These are phyloP conservation scores for Talaromyces sp. DNA, from an alignment of 2,329 filamentous ascomycete species.

Conservation along the genomic window DNA sequence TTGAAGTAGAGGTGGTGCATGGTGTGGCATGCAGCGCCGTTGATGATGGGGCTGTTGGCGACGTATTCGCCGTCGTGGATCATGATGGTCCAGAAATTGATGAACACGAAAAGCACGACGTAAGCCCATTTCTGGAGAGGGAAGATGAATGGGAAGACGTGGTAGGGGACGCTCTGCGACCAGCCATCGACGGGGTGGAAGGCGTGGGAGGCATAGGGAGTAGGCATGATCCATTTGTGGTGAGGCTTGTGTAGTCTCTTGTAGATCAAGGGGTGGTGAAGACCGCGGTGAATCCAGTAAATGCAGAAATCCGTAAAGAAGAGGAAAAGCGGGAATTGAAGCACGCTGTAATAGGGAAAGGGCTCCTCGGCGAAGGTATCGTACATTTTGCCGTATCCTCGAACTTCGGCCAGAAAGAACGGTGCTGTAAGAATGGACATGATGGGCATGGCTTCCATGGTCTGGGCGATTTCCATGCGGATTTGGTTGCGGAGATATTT, in stretches of 20 bases:
- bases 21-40: conserved; percentile 91
- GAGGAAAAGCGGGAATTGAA: conserved; percentile 86
- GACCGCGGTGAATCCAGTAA: conserved; percentile 85
- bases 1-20: conserved; percentile 87
- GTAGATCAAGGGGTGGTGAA: conserved; percentile 80
- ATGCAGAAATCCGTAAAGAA: conserved; percentile 85
- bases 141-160: conserved; percentile 89
- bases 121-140: conserved; percentile 90
- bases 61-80: conserved; percentile 96
- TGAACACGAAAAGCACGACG: conserved; percentile 80
- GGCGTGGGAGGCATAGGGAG: conserved; percentile 85
- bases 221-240: conserved; percentile 99
- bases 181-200: conserved; percentile 95
- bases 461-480: conserved; percentile 77
- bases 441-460: conserved; percentile 71
- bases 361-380: conserved; percentile 74
- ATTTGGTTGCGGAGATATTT: conserved; percentile 96
- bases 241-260: conserved; percentile 92
- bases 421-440: conserved; percentile 81
- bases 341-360: conserved; percentile 71
- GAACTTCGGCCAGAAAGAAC: conserved; percentile 78
- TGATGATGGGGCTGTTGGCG: conserved; percentile 84
- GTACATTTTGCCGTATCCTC: conserved; percentile 84
- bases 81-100: conserved; percentile 96
- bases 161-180: conserved; percentile 84